Conservation (phyloP, 1,284 basidiomycete genomes). For the Schizophyllum amplum region DNA sequence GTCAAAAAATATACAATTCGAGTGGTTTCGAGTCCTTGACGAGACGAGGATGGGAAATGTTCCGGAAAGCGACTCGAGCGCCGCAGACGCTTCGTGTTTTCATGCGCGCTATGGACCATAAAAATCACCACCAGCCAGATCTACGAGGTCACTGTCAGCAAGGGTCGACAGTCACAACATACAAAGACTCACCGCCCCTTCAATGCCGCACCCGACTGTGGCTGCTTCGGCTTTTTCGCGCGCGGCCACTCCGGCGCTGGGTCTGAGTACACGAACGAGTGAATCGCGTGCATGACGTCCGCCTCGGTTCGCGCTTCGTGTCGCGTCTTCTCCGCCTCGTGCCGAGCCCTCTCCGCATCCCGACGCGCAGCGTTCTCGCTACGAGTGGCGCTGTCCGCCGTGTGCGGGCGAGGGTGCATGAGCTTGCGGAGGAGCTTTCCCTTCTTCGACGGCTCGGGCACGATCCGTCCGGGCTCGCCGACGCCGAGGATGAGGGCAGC, state of each 20-base stretch:
- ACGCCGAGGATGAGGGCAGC: background rate
- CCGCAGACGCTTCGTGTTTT: background rate
- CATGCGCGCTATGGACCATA: background rate
- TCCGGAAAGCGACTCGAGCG: too few species aligned
- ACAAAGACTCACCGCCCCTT: background rate
- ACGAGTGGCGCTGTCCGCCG: background rate
- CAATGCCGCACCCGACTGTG: background rate
- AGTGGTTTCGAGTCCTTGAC: too few species aligned
- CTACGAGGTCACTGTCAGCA: background rate
- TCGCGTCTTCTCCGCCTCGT: background rate
- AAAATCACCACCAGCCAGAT: background rate
- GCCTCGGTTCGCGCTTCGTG: too few species aligned
- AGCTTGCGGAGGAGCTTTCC: background rate
- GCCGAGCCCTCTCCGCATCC: background rate
- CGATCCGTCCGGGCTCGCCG: background rate
- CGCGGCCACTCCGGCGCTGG: background rate
- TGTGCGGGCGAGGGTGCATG: background rate
- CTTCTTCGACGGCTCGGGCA: background rate
- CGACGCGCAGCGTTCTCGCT: background rate
- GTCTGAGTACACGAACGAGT: background rate
- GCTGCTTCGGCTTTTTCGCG: background rate
- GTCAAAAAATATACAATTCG: too few species aligned
- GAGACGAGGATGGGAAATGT: too few species aligned
- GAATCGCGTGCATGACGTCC: background rate
- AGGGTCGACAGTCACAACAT: background rate